A percentile compares a stretch with the other conserved stretches of the same genome.
phyloP scores from a whole-genome alignment of 2,329 filamentous ascomycete genomes.

The Penicillium sp. region DNA sequence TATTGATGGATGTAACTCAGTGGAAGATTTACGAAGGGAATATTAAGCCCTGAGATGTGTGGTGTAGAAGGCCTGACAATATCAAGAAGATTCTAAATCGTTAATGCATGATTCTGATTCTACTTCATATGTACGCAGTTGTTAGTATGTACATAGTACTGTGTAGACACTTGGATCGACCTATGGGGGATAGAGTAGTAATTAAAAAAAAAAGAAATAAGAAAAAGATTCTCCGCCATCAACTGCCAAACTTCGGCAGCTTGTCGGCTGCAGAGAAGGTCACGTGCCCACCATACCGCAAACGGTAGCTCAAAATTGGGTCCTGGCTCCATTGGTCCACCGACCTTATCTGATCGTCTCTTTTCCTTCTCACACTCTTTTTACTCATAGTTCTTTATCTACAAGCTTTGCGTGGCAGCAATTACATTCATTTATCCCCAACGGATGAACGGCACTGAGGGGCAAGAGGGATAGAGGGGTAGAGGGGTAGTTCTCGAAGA shows the following conservation, averaged over 20 bases:
- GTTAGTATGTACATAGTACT: too few species aligned
- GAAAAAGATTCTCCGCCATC: slow-evolving; percentile 11
- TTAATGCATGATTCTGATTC: slow-evolving; percentile 13
- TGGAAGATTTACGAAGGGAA: neutral
- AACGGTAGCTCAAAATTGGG: slow-evolving; percentile 6
- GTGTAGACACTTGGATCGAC: neutral
- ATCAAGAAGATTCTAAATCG: neutral
- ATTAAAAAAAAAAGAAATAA: neutral
- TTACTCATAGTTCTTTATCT: slow-evolving; percentile 12
- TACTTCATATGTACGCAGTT: too few species aligned
- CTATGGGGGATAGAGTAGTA: neutral
- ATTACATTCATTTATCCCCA: neutral
- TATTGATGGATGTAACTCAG: slow-evolving; percentile 7
- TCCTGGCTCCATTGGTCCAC: neutral
- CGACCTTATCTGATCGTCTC: slow-evolving; percentile 13
- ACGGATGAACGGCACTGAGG: slow-evolving; percentile 1
- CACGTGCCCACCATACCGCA: slow-evolving; percentile 18
- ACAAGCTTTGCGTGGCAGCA: neutral
- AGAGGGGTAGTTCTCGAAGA: neutral
- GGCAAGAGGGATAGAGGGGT: slow-evolving; percentile 3
- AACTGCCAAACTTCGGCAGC: slow-evolving; percentile 11
- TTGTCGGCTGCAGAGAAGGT: neutral
- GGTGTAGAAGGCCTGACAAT: slow-evolving; percentile 2
- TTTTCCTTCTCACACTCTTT: slow-evolving; percentile 5
- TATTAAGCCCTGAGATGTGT: too few species aligned